A percentile compares a stretch with the other conserved stretches of the same genome.
Evolutionary conservation across 73 alveolate species (phyloP).

Genomic region (Tetrahymena elliotti): DNA sequence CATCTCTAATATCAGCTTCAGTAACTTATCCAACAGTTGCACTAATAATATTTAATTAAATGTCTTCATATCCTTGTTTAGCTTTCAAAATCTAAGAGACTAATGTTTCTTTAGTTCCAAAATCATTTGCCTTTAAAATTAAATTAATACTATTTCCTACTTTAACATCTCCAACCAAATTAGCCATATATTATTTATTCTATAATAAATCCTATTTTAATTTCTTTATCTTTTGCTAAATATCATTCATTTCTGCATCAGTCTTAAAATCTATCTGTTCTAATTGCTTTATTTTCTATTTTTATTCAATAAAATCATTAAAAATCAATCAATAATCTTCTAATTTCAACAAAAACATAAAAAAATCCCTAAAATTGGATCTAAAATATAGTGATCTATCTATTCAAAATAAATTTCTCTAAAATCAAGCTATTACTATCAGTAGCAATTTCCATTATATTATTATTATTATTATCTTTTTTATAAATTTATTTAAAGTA

Average conservation of each 20-base stretch:
- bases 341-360: too few species aligned
- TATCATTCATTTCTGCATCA: neutral
- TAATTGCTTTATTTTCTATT: neutral
- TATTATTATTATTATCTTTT: too few species aligned
- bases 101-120: slow-evolving; percentile 71
- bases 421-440: too few species aligned
- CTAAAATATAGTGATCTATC: too few species aligned
- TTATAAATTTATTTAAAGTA: neutral
- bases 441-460: too few species aligned
- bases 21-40: slow-evolving; percentile 72
- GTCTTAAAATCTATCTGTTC: neutral
- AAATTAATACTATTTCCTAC: slow-evolving; percentile 45
- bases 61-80: slow-evolving; percentile 13
- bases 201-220: neutral
- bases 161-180: slow-evolving; percentile 39
- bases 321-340: too few species aligned
- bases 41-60: slow-evolving; percentile 28
- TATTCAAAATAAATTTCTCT: too few species aligned
- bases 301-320: too few species aligned
- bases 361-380: too few species aligned
- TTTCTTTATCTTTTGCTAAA: neutral
- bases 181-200: slow-evolving; percentile 16
- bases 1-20: slow-evolving; percentile 51
- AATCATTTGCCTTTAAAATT: slow-evolving; percentile 61
- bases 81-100: slow-evolving; percentile 41